Evolutionary conservation across 306 rosid genomes (phyloP), one percentile per base, ranked within the genome.

Genomic region (Mimosa bimucronata): DNA sequence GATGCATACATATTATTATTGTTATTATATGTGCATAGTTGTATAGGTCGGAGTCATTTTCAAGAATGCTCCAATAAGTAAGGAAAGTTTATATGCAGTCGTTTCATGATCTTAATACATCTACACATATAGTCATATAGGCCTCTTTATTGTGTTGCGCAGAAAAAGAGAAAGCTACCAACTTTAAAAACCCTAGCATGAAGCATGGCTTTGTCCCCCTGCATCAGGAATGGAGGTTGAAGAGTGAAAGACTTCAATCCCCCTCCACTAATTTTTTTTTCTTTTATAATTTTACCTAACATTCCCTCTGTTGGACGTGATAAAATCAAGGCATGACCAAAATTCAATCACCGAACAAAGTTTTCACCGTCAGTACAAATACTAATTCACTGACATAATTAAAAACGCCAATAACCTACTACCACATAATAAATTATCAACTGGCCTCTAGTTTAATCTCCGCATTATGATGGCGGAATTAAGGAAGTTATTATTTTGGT

Each of bases 31-130:
- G 30, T 26, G 40, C 34, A 71, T 34, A 72, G 6, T 64, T 28
- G 38, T 34, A 34, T 64, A 6, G 41, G n/a, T 25, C 46, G 6
- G 37, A 67, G 75, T 81, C 76, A 50, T 41, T 81, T 64, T 81
- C 76, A 61, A 40, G 69, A 86, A 85, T 74, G 73, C 85, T 73
- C 89, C 86, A 66, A 78, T 50, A 44, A 72, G 41, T 7, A 31
- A 3, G 66, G 85, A 57, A 81, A 29, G 28, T 29, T 34, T 34
- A 34, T 68, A 60, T 29, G 3, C 23, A 38, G 13, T 61, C 37
- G 26, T 73, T 79, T 42, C 41, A 26, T 55, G 60, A 14, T 30
- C 23, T 9, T 26, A 28, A 37, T 31, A 23, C 9, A 55, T 30
- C 62, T 57, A 12, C n/a, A n/a, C 30, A 15, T 12, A 16, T 41